Conservation (phyloP, 805 yeast genomes). For the Teunomyces tritomae region DNA sequence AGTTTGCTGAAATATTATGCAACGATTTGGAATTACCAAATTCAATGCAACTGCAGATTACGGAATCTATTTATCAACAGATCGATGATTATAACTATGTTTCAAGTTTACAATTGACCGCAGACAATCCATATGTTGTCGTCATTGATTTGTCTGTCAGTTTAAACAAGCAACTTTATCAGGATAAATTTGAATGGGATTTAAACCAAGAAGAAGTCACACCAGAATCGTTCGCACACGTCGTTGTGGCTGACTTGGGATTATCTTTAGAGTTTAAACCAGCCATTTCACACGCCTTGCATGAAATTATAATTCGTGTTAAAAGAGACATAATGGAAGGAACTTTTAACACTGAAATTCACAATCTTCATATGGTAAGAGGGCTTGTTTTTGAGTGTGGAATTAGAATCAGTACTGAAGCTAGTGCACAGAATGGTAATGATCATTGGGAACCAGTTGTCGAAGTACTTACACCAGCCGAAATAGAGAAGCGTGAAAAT, state of each 20-base stretch:
- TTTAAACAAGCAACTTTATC: slow-evolving; percentile 77
- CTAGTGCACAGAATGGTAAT: slow-evolving; percentile 73
- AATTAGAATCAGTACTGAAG: slow-evolving; percentile 47
- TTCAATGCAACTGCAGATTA: slow-evolving; percentile 59
- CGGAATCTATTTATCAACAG: slow-evolving; percentile 73
- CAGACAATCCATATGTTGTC: slow-evolving; percentile 44
- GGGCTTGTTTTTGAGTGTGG: slow-evolving; percentile 45
- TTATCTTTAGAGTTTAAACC: slow-evolving; percentile 81
- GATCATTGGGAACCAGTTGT: slow-evolving; percentile 85
- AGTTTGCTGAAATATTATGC: slow-evolving; percentile 71
- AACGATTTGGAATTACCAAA: slow-evolving; percentile 80
- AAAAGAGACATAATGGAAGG: slow-evolving; percentile 80
- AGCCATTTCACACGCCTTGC: slow-evolving; percentile 82
- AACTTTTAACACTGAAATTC: slow-evolving; percentile 39
- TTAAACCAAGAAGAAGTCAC: slow-evolving; percentile 51
- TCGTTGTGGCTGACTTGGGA: slow-evolving; percentile 83
- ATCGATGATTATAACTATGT: slow-evolving; percentile 69
- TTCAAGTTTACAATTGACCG: slow-evolving; percentile 63
- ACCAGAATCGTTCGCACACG: slow-evolving; percentile 82
- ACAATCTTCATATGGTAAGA: slow-evolving; percentile 40
- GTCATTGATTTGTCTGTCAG: slow-evolving; percentile 79
- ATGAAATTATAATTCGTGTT: slow-evolving; percentile 72
- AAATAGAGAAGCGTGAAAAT: slow-evolving; percentile 90
- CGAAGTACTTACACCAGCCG: slow-evolving; percentile 85
- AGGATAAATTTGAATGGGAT: slow-evolving; percentile 96